Percentiles rank a stretch among this genome's conserved stretches.
Evolutionary conservation across 768 basidiomycete genomes (phyloP).

Genomic region (Leccinum fibrillosum): DNA sequence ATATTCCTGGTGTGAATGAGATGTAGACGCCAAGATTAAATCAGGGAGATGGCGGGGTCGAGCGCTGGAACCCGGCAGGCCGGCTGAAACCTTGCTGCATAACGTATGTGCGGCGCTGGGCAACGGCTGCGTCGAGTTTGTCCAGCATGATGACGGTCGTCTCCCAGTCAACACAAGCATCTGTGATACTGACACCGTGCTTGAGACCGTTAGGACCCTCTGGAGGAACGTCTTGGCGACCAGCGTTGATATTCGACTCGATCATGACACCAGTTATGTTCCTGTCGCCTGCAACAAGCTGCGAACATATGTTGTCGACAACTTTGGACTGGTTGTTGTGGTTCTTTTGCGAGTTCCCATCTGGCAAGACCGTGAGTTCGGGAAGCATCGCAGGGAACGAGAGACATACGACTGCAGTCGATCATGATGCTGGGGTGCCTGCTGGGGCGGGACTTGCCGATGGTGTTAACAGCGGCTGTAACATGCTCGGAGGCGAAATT

Average conservation of each 20-base stretch:
- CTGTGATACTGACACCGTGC: constrained; percentile 84
- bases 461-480: constrained; percentile 53
- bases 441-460: constrained; percentile 58
- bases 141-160: constrained; percentile 74
- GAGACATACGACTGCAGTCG: constrained; percentile 72
- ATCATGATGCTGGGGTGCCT: constrained; percentile 76
- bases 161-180: constrained; percentile 89
- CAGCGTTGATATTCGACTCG: constrained; percentile 90
- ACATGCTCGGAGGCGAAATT: constrained; percentile 82
- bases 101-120: constrained; percentile 23
- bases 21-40: neutral
- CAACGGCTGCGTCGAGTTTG: constrained; percentile 52
- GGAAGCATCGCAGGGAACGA: neutral
- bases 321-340: constrained; percentile 90
- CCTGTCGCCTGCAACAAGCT: constrained; percentile 65
- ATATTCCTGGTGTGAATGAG: neutral
- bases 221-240: constrained; percentile 83
- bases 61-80: constrained; percentile 29
- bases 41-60: constrained; percentile 13
- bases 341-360: constrained; percentile 96
- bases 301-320: constrained; percentile 63
- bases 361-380: constrained; percentile 33
- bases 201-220: constrained; percentile 67
- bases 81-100: constrained; percentile 24
- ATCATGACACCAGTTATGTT: constrained; percentile 96